Evolutionary conservation across 176 grass and related monocot genomes (phyloP).

Genomic region (Tillandsia leiboldiana): DNA sequence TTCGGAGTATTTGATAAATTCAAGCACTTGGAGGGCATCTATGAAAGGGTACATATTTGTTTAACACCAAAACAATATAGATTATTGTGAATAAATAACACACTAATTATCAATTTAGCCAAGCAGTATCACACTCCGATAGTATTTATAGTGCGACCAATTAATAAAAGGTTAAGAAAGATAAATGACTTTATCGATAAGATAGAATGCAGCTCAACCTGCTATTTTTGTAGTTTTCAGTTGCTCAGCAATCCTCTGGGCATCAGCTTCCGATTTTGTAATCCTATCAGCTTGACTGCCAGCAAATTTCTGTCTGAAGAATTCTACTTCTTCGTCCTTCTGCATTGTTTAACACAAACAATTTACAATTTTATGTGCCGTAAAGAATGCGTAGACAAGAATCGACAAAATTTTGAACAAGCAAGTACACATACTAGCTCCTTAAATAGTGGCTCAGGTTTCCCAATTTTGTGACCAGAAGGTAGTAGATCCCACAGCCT

Average conservation of each 20-base stretch:
- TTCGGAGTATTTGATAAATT: no score
- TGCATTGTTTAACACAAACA: conserved; percentile 20
- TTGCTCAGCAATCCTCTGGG: conserved; percentile 53
- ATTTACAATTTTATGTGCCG: background rate
- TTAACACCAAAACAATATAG: no score
- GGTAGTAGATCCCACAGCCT: conserved; percentile 67
- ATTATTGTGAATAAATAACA: no score
- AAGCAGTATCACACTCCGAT: background rate
- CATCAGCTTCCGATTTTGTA: conserved; percentile 58
- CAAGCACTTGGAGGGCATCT: no score
- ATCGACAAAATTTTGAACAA: conserved; percentile 3
- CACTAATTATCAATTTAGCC: background rate
- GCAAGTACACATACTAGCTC: conserved; percentile 46
- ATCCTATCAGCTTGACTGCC: conserved; percentile 79
- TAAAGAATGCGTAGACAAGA: conserved; percentile 7
- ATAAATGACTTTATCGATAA: background rate
- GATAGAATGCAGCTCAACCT: conserved; percentile 24
- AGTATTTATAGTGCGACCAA: background rate
- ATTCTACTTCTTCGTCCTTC: conserved; percentile 71
- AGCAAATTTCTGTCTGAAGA: conserved; percentile 59
- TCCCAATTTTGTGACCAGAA: conserved; percentile 72
- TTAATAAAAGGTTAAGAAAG: background rate
- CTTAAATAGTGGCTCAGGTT: conserved; percentile 80
- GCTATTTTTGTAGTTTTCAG: conserved; percentile 65
- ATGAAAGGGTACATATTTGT: no score